Base-by-base conservation (phyloP, 2,329 filamentous ascomycete species). In the Colletotrichum somersetense region DNA sequence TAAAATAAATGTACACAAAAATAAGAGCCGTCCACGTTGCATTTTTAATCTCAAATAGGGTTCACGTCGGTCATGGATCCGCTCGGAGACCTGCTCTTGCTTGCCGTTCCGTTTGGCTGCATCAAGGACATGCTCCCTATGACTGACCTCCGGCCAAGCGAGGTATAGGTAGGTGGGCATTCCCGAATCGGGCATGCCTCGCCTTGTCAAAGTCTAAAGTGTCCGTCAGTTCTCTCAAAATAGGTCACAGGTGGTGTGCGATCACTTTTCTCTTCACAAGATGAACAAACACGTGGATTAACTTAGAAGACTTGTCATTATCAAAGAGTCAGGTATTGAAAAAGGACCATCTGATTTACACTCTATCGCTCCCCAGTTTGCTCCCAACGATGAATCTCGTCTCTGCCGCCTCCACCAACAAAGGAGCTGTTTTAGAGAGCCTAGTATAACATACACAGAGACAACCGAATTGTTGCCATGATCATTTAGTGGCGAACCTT, bases 341-440 rank as follows among this genome's bases (percentile, higher is more conserved):
- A 84, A 79, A 77, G 75, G 75, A 77, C 83, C 80, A 81, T 83
- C 82, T 86, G 84, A 85, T 85, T 85, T 85, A 86, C 84, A 86
- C 83, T 85, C 83, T 84, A 83, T 77, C 74, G 77, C 77, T 75
- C 77, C 74, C 70, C 72, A 57, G 44, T 66, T 68, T 71, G 73
- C 74, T 73, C 75, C 73, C 73, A 74, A 72, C 71, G 57, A 71
- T 73, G 69, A 69, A 74, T 70, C 66, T 72, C 71, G 66, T 75
- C 72, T 74, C 74, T 75, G 69, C 79, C 79, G 80, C 80, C 81
- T 81, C 81, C 81, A 75, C 80, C 78, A 77, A 83, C 79, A 84
- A 83, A 83, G 77, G 80, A 82, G 77, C 79, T 82, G 78, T 76
- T 83, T 79, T 81, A 82, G 74, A 75, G 80, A 75, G 74, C 73